Percentiles rank a stretch among this genome's conserved stretches.
Evolutionary conservation across 352 stramenopile species (phyloP).

Genomic region (Pythium plurisporium): DNA sequence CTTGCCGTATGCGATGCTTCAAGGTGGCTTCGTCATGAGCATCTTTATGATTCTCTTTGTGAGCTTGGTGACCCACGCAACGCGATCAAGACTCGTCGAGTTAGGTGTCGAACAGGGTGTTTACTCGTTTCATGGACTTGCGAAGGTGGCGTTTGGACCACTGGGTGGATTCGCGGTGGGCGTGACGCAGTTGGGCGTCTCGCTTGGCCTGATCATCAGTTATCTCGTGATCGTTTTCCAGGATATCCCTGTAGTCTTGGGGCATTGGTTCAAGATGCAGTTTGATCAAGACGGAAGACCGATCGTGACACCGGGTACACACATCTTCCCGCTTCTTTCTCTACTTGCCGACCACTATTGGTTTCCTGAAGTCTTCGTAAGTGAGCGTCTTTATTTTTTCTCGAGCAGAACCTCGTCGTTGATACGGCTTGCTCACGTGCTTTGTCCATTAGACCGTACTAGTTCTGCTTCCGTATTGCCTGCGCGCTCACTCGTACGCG

Average conservation of each 20-base stretch:
- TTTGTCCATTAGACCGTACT: slow-evolving; percentile 21
- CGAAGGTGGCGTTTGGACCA: slow-evolving; percentile 35
- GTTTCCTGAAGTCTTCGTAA: slow-evolving; percentile 10
- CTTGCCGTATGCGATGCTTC: slow-evolving; percentile 36
- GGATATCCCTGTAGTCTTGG: slow-evolving; percentile 36
- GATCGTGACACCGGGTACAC: slow-evolving; percentile 14
- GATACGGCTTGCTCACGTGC: neutral
- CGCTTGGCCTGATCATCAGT: slow-evolving; percentile 32
- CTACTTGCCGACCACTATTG: slow-evolving; percentile 25
- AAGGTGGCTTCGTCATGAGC: slow-evolving; percentile 42
- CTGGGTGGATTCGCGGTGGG: slow-evolving; percentile 27
- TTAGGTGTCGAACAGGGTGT: slow-evolving; percentile 42
- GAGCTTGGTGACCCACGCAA: slow-evolving; percentile 23
- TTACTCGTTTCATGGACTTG: slow-evolving; percentile 53
- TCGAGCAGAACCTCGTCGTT: neutral
- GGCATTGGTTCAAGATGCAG: slow-evolving; percentile 30
- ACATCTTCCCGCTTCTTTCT: slow-evolving; percentile 9
- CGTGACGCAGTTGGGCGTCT: slow-evolving; percentile 32
- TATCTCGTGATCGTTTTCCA: slow-evolving; percentile 43
- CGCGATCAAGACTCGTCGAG: slow-evolving; percentile 35
- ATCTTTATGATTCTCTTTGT: slow-evolving; percentile 34
- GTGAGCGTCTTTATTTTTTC: neutral
- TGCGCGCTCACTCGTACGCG: slow-evolving; percentile 30
- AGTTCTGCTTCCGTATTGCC: slow-evolving; percentile 36
- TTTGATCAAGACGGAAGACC: slow-evolving; percentile 25